Conservation (phyloP, 2,329 filamentous ascomycete genomes). For the Phoma herbarum region DNA sequence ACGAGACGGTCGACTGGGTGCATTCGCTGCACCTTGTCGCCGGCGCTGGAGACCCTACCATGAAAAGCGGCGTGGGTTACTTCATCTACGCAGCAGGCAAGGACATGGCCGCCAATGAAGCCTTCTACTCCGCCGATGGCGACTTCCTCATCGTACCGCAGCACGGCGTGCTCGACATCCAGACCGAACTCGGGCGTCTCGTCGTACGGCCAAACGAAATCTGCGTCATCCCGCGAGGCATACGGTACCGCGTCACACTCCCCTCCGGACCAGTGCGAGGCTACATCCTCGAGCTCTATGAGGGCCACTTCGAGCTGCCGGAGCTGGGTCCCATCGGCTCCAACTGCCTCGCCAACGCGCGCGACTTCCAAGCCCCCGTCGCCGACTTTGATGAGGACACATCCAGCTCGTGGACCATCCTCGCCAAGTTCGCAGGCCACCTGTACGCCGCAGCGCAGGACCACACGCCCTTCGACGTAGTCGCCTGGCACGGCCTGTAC, state of each 20-base stretch:
- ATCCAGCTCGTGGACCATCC: constrained; percentile 64
- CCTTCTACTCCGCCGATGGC: constrained; percentile 83
- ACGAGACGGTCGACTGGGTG: constrained; percentile 73
- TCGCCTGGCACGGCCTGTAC: constrained; percentile 77
- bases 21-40: constrained; percentile 76
- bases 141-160: constrained; percentile 73
- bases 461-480: constrained; percentile 75
- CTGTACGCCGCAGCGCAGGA: constrained; percentile 68
- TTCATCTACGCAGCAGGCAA: constrained; percentile 81
- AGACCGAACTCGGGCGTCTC: constrained; percentile 72
- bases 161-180: constrained; percentile 70
- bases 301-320: constrained; percentile 70
- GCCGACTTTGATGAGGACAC: constrained; percentile 66
- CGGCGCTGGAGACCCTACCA: constrained; percentile 79
- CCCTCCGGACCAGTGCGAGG: constrained; percentile 69
- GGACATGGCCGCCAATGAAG: constrained; percentile 76
- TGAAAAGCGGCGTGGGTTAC: constrained; percentile 82
- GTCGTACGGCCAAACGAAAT: constrained; percentile 74
- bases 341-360: constrained; percentile 70
- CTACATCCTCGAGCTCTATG: constrained; percentile 73
- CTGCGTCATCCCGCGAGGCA: constrained; percentile 71
- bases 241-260: constrained; percentile 68
- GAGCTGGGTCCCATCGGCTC: constrained; percentile 73
- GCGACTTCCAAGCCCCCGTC: constrained; percentile 71
- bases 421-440: constrained; percentile 69